Evolutionary conservation across 2,329 filamentous ascomycete genomes (phyloP).

Genomic region (Penicillium sp.): DNA sequence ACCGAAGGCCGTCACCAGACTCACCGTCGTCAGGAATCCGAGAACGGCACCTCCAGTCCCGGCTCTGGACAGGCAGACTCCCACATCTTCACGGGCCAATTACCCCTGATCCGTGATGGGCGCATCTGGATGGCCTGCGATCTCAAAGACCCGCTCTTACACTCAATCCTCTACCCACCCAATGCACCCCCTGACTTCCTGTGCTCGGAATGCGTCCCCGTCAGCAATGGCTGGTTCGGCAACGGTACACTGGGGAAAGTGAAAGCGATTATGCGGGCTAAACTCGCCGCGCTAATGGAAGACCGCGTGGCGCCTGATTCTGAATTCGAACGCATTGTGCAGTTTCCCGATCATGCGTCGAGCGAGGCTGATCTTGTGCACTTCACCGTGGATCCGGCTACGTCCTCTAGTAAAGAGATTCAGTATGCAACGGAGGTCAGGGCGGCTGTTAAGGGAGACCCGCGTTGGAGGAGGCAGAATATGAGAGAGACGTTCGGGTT

Average conservation of each 20-base stretch:
- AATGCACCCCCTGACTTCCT: constrained; percentile 49
- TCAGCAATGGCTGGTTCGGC: constrained; percentile 76
- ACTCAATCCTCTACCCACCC: constrained; percentile 59
- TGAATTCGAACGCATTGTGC: constrained; percentile 36
- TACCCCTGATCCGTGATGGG: constrained; percentile 66
- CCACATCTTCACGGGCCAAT: constrained; percentile 79
- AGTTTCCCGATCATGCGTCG: constrained; percentile 36
- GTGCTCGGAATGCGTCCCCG: constrained; percentile 55
- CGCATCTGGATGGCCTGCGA: constrained; percentile 95
- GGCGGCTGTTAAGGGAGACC: constrained; percentile 31
- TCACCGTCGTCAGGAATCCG: neutral
- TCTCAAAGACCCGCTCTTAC: constrained; percentile 73
- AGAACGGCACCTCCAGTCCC: neutral
- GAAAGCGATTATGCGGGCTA: constrained; percentile 82
- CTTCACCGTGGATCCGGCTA: constrained; percentile 27
- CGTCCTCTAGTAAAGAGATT: constrained; percentile 23
- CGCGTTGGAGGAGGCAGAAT: constrained; percentile 23
- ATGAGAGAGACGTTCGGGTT: constrained; percentile 6
- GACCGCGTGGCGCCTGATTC: constrained; percentile 30
- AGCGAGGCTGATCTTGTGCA: constrained; percentile 16
- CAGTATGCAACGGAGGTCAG: constrained; percentile 36
- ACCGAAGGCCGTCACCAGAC: too few species aligned
- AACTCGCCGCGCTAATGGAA: constrained; percentile 63
- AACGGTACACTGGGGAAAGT: constrained; percentile 77
- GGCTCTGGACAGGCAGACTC: constrained; percentile 12